Percentiles rank a stretch among this genome's conserved stretches.
phyloP scores from a whole-genome alignment of 768 basidiomycete species.

The Galerina marginata region DNA sequence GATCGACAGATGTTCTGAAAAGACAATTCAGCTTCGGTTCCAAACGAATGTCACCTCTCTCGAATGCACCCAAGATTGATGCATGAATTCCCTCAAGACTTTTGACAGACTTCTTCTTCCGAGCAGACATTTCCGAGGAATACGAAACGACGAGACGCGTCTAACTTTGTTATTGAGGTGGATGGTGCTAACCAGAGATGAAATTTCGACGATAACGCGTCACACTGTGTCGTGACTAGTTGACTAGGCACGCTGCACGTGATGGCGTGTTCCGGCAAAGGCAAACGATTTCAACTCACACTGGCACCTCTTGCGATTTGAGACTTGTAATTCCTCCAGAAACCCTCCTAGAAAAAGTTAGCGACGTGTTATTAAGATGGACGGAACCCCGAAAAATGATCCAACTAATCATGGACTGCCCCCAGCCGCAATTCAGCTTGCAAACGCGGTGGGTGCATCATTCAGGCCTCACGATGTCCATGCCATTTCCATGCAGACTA shows the following conservation, averaged over 20 bases:
- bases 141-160: background rate
- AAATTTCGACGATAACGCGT: background rate
- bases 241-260: background rate
- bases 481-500: background rate
- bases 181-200: background rate
- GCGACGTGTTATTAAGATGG: background rate
- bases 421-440: conserved; percentile 45
- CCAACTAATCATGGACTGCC: conserved; percentile 29
- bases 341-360: too few relatives aligned
- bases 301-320: too few relatives aligned
- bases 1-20: conserved; percentile 66
- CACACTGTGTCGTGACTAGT: background rate
- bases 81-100: conserved; percentile 50
- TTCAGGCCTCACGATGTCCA: background rate
- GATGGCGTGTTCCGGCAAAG: background rate
- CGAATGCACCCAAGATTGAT: conserved; percentile 51
- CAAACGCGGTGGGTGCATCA: conserved; percentile 37
- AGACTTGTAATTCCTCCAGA: too few relatives aligned
- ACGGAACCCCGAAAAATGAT: background rate
- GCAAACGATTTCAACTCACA: too few relatives aligned
- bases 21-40: conserved; percentile 23
- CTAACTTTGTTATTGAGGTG: background rate
- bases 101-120: conserved; percentile 49
- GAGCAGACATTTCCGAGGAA: conserved; percentile 43
- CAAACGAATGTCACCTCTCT: conserved; percentile 8